phyloP scores from a whole-genome alignment of 2,329 filamentous ascomycete species.

The Colletotrichum destructivum region DNA sequence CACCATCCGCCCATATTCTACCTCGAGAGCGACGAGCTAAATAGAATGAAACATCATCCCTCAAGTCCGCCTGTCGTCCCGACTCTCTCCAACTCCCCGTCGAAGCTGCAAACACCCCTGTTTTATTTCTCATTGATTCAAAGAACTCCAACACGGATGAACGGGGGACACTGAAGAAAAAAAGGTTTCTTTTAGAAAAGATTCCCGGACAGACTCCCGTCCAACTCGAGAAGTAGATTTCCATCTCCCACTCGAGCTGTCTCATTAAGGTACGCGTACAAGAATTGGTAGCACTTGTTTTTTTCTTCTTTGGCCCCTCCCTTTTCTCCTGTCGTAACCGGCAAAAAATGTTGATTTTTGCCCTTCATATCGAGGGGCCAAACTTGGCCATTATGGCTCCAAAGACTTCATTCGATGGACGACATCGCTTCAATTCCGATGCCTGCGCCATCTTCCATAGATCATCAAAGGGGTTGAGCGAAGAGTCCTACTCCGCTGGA shows the following conservation, averaged over 20 bases:
- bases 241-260: slow-evolving; percentile 29
- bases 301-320: slow-evolving; percentile 27
- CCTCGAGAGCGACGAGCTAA: not conserved
- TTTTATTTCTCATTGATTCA: slow-evolving; percentile 35
- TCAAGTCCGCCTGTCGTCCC: slow-evolving; percentile 2
- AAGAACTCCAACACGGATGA: slow-evolving; percentile 35
- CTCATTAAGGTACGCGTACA: slow-evolving; percentile 45
- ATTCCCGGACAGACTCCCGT: slow-evolving; percentile 20
- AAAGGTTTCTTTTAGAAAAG: slow-evolving; percentile 16
- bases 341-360: slow-evolving; percentile 30
- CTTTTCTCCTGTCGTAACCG: slow-evolving; percentile 34
- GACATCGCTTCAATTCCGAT: slow-evolving; percentile 19
- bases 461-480: slow-evolving; percentile 34
- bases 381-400: slow-evolving; percentile 39
- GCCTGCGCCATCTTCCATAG: slow-evolving; percentile 17
- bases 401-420: slow-evolving; percentile 40
- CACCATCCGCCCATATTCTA: not conserved
- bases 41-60: not conserved
- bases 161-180: slow-evolving; percentile 23
- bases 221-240: slow-evolving; percentile 23
- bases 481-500: slow-evolving; percentile 54
- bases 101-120: slow-evolving; percentile 25
- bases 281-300: slow-evolving; percentile 44
- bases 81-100: slow-evolving; percentile 25
- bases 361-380: slow-evolving; percentile 38